These are phyloP conservation scores for Sarocladium strictum DNA, from an alignment of 2,329 filamentous ascomycete species.

Conservation along the genomic window DNA sequence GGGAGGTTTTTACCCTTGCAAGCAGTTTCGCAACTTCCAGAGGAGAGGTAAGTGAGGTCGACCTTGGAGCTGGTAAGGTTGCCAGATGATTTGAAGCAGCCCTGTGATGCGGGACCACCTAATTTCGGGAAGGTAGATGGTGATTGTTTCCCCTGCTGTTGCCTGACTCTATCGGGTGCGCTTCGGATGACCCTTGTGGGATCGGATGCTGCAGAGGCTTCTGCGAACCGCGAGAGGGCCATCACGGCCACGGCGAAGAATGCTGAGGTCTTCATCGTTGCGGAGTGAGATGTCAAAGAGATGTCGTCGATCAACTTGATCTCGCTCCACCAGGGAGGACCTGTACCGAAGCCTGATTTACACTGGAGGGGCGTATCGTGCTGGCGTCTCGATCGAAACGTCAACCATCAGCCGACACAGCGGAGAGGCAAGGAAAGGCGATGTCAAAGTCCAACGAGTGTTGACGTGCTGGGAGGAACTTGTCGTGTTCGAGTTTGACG, in stretches of 20 bases:
- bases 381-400: not conserved
- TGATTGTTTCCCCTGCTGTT: slow-evolving; percentile 26
- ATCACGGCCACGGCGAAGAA: slow-evolving; percentile 22
- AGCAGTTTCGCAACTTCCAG: slow-evolving; percentile 33
- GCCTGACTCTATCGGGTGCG: slow-evolving; percentile 11
- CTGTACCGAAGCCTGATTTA: slow-evolving; percentile 7
- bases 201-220: slow-evolving; percentile 16
- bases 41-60: slow-evolving; percentile 21
- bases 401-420: not conserved
- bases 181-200: slow-evolving; percentile 6
- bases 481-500: not conserved
- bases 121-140: slow-evolving; percentile 30
- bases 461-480: not conserved
- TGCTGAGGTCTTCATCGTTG: slow-evolving; percentile 26
- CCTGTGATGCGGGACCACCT: slow-evolving; percentile 38
- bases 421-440: not conserved
- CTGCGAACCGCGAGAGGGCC: slow-evolving; percentile 21
- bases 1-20: slow-evolving; percentile 39
- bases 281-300: not conserved
- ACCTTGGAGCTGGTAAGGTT: slow-evolving; percentile 27
- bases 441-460: not conserved
- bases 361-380: not conserved
- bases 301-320: slow-evolving; percentile 15
- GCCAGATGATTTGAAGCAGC: slow-evolving; percentile 43
- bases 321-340: slow-evolving; percentile 8